These are phyloP conservation scores for Plantago lanceolata DNA, from an alignment of 305 asterid species.

Conservation along the genomic window DNA sequence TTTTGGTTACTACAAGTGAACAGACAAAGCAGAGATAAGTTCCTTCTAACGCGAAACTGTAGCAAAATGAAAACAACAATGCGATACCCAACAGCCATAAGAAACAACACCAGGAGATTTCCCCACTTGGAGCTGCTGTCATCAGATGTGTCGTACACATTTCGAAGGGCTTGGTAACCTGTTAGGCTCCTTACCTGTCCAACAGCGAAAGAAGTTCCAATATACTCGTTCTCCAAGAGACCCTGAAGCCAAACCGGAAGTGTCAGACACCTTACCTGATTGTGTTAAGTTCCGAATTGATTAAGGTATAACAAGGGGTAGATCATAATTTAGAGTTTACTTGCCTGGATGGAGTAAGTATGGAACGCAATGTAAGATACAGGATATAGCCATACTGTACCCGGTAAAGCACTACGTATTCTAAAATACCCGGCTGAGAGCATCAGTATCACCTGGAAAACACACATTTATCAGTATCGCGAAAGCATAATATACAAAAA, in stretches of 20 bases:
- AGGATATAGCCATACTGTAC: slow-evolving; percentile 90
- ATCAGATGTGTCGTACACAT: slow-evolving; percentile 58
- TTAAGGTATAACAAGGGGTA: not conserved
- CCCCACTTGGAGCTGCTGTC: slow-evolving; percentile 70
- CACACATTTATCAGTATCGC: slow-evolving; percentile 8
- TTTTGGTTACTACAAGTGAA: slow-evolving; percentile 48
- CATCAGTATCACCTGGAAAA: slow-evolving; percentile 79
- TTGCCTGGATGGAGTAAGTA: slow-evolving; percentile 88
- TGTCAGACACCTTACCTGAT: not conserved
- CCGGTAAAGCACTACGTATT: slow-evolving; percentile 73
- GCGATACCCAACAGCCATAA: slow-evolving; percentile 78
- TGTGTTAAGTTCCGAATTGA: not conserved
- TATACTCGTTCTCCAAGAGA: slow-evolving; percentile 83
- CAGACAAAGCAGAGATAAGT: slow-evolving; percentile 32
- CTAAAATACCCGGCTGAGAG: slow-evolving; percentile 88
- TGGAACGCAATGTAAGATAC: slow-evolving; percentile 81
- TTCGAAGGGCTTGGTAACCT: slow-evolving; percentile 74
- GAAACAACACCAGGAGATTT: slow-evolving; percentile 59
- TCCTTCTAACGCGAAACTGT: slow-evolving; percentile 49
- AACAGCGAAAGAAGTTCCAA: slow-evolving; percentile 71
- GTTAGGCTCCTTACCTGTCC: slow-evolving; percentile 87
- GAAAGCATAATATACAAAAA: not conserved
- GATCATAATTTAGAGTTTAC: slow-evolving; percentile 19
- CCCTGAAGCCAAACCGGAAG: slow-evolving; percentile 52
- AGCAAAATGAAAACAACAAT: slow-evolving; percentile 51